A percentile compares a stretch with the other conserved stretches of the same genome.
These are phyloP conservation scores for Yamadazyma akitaensis DNA, from an alignment of 805 yeast species.

Conservation along the genomic window DNA sequence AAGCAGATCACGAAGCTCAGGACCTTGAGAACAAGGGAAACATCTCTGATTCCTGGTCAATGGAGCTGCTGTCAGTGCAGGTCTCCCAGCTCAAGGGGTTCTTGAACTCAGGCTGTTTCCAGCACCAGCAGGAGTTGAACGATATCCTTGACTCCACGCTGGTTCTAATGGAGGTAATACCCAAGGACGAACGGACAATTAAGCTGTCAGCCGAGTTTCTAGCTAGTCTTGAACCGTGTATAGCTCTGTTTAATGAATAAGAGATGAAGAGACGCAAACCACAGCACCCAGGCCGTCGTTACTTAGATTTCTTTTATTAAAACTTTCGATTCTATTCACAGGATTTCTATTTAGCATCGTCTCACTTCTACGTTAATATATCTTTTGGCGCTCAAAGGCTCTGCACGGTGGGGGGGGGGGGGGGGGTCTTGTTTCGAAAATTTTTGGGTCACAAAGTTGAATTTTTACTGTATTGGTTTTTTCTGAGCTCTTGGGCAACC, in stretches of 20 bases:
- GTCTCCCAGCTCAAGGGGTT: conserved; percentile 16
- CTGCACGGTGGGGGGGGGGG: too few relatives aligned
- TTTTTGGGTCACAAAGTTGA: conserved; percentile 85
- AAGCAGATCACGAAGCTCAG: too few relatives aligned
- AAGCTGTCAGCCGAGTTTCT: conserved; percentile 17
- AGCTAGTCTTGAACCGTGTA: conserved; percentile 17
- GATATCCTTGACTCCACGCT: conserved; percentile 15
- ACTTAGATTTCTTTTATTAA: too few relatives aligned
- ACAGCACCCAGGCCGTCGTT: too few relatives aligned
- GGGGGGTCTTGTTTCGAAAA: conserved; percentile 16
- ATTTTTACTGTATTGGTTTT: conserved; percentile 78
- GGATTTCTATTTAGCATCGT: background rate
- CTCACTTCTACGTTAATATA: too few relatives aligned
- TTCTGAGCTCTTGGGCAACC: conserved; percentile 87
- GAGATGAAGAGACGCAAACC: background rate
- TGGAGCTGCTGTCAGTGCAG: conserved; percentile 3
- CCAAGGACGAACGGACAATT: conserved; percentile 12
- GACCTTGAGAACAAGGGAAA: too few relatives aligned
- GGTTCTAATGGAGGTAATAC: conserved; percentile 14
- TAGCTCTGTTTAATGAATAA: conserved; percentile 2
- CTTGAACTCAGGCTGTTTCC: conserved; percentile 12
- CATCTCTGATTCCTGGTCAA: too few relatives aligned
- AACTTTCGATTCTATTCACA: background rate
- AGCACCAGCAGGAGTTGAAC: conserved; percentile 8
- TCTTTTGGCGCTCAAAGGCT: too few relatives aligned